These are phyloP conservation scores for Raffaelea ambrosiae DNA, from an alignment of 2,329 filamentous ascomycete species.

Conservation along the genomic window DNA sequence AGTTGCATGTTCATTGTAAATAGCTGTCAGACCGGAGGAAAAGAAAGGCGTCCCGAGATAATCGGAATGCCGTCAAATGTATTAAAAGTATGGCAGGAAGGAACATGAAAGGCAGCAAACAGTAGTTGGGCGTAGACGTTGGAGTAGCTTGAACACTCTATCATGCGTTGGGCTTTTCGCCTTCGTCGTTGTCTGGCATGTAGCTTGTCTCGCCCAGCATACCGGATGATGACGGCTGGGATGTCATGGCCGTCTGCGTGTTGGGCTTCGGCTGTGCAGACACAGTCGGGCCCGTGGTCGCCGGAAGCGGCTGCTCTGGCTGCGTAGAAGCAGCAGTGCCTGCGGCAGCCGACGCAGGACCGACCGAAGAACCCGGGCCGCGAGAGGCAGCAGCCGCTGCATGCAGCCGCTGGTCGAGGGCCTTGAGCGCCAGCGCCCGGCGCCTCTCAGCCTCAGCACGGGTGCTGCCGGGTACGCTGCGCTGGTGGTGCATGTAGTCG, in stretches of 20 bases:
- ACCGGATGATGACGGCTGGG: constrained; percentile 31
- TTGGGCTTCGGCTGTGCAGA: constrained; percentile 47
- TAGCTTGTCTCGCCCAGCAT: constrained; percentile 65
- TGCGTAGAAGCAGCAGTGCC: not conserved
- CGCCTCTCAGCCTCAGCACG: constrained; percentile 88
- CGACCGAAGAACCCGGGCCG: constrained; percentile 12
- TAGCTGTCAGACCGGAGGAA: too few relatives aligned
- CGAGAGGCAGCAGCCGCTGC: constrained; percentile 57
- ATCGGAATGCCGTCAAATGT: too few relatives aligned
- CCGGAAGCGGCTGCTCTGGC: constrained; percentile 22
- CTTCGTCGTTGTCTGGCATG: constrained; percentile 51
- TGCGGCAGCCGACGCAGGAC: constrained; percentile 8
- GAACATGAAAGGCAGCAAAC: too few relatives aligned
- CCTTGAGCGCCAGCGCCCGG: constrained; percentile 80
- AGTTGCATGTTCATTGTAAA: too few relatives aligned
- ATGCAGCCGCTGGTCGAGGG: constrained; percentile 83
- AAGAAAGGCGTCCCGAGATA: not conserved
- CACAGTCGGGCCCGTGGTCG: constrained; percentile 44
- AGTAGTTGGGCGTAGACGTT: too few relatives aligned
- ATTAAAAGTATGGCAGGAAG: too few relatives aligned
- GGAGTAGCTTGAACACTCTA: too few relatives aligned
- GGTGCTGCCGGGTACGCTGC: constrained; percentile 56
- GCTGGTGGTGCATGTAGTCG: constrained; percentile 39
- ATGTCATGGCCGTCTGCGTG: constrained; percentile 50
- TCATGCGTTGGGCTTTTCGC: constrained; percentile 19